Evolutionary conservation across 768 basidiomycete species (phyloP).

Genomic region (Lactarius pseudohatsudake): DNA sequence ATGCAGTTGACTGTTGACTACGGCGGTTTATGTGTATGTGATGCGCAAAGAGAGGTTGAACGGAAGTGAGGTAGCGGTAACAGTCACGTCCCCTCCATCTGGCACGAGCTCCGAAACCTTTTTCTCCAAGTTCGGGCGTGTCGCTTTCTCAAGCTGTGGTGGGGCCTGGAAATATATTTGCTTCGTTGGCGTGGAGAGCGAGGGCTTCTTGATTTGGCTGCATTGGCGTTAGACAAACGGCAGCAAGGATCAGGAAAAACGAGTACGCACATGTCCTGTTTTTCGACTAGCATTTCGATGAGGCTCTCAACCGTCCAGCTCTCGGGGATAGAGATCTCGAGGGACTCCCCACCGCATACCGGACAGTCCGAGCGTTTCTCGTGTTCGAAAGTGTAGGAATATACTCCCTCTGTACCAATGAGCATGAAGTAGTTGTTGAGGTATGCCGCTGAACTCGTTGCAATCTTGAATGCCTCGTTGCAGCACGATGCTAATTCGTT

Average conservation of each 20-base stretch:
- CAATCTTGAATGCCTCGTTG: conserved; percentile 99
- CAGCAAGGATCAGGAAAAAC: background rate
- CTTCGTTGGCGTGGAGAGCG: conserved; percentile 70
- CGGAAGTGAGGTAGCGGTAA: conserved; percentile 87
- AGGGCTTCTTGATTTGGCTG: conserved; percentile 97
- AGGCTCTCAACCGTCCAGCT: conserved; percentile 82
- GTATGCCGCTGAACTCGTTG: conserved; percentile 90
- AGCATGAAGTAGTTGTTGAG: conserved; percentile 99
- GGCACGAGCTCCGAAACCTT: conserved; percentile 78
- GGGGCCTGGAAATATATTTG: conserved; percentile 94
- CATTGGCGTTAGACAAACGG: background rate
- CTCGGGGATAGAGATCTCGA: conserved; percentile 67
- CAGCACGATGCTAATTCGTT: conserved; percentile 79
- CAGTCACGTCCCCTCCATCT: conserved; percentile 75
- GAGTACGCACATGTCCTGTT: conserved; percentile 79
- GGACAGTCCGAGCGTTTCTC: conserved; percentile 93
- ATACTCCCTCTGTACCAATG: conserved; percentile 93
- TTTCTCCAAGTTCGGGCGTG: conserved; percentile 89
- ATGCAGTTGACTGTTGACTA: background rate
- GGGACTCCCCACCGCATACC: conserved; percentile 90
- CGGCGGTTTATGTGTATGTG: conserved; percentile 45
- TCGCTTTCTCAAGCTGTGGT: conserved; percentile 84
- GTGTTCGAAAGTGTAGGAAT: conserved; percentile 96
- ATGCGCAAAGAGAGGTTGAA: conserved; percentile 77
- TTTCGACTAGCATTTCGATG: conserved; percentile 84